A percentile compares a stretch with the other conserved stretches of the same genome.
phyloP scores from a whole-genome alignment of 192 early-diverging fungal genomes.

The Geosiphon pyriformis region DNA sequence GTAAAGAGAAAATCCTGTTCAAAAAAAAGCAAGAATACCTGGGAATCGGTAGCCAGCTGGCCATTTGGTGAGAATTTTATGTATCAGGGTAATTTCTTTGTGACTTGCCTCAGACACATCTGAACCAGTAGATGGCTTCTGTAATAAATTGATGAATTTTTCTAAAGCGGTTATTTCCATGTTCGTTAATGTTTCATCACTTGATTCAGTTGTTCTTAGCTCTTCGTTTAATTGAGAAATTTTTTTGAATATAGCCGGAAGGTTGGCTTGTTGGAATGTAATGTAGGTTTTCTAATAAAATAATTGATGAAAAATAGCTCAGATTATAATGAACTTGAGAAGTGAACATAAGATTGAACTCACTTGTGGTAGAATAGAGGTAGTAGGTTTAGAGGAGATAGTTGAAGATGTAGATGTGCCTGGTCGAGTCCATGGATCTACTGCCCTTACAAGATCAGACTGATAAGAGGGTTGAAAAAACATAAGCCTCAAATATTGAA shows the following conservation, averaged over 20 bases:
- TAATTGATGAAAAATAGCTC: too few species aligned
- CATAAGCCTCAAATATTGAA: neutral
- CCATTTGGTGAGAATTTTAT: constrained; percentile 61
- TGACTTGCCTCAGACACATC: constrained; percentile 7
- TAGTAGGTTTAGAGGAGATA: constrained; percentile 12
- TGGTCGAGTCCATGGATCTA: constrained; percentile 26
- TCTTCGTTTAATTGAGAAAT: constrained; percentile 63
- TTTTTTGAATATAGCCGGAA: constrained; percentile 68
- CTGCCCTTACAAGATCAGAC: constrained; percentile 21
- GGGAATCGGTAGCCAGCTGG: constrained; percentile 68
- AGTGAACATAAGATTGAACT: neutral
- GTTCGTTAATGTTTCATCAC: constrained; percentile 10
- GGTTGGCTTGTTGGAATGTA: constrained; percentile 66
- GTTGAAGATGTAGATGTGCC: constrained; percentile 29
- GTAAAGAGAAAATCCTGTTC: neutral
- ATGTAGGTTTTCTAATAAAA: constrained; percentile 47
- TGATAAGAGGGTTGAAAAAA: constrained; percentile 1
- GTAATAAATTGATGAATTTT: constrained; percentile 38
- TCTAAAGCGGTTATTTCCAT: constrained; percentile 28
- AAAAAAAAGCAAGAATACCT: constrained; percentile 27
- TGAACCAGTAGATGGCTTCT: constrained; percentile 24
- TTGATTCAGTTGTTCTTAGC: constrained; percentile 25
- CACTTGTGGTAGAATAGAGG: constrained; percentile 28
- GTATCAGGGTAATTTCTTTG: constrained; percentile 37
- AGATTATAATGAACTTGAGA: too few species aligned